Evolutionary conservation across 1,139 yeast genomes (phyloP).

Genomic region (Suhomyces chickasaworum): DNA sequence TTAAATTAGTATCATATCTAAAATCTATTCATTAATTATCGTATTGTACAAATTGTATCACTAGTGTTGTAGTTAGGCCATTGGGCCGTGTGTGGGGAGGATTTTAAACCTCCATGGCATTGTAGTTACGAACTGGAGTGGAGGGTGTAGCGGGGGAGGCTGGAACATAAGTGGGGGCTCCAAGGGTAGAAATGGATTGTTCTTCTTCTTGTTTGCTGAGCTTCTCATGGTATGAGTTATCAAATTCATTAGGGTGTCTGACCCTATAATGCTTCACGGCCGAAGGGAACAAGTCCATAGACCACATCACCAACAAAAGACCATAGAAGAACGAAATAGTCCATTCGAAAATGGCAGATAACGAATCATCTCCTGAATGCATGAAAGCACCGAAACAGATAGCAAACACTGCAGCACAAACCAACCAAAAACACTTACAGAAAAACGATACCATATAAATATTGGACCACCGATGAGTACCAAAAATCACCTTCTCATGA

Average conservation of each 20-base stretch:
- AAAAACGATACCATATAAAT: conserved; percentile 53
- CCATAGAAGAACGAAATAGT: conserved; percentile 81
- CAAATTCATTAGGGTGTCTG: conserved; percentile 21
- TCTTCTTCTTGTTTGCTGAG: conserved; percentile 10
- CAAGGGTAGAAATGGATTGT: conserved; percentile 12
- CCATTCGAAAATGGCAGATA: conserved; percentile 80
- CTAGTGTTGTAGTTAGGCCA: too few species aligned
- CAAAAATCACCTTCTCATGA: conserved; percentile 47
- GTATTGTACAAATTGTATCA: too few species aligned
- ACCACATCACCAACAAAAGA: conserved; percentile 60
- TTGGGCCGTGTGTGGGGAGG: too few species aligned
- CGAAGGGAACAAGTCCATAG: conserved; percentile 72
- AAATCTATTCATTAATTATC: neutral
- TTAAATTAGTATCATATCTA: too few species aligned
- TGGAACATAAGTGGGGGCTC: conserved; percentile 11
- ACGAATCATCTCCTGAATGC: conserved; percentile 37
- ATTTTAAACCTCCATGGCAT: conserved; percentile 2
- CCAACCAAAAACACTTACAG: conserved; percentile 65
- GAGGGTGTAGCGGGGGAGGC: conserved; percentile 1
- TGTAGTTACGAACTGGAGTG: conserved; percentile 12
- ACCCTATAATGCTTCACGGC: conserved; percentile 32
- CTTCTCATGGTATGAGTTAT: conserved; percentile 4
- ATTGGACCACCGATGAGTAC: conserved; percentile 38
- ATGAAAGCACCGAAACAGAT: conserved; percentile 61
- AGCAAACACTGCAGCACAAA: conserved; percentile 70